These are phyloP conservation scores for Lactarius evosmus DNA, from an alignment of 768 basidiomycete species.

Conservation along the genomic window DNA sequence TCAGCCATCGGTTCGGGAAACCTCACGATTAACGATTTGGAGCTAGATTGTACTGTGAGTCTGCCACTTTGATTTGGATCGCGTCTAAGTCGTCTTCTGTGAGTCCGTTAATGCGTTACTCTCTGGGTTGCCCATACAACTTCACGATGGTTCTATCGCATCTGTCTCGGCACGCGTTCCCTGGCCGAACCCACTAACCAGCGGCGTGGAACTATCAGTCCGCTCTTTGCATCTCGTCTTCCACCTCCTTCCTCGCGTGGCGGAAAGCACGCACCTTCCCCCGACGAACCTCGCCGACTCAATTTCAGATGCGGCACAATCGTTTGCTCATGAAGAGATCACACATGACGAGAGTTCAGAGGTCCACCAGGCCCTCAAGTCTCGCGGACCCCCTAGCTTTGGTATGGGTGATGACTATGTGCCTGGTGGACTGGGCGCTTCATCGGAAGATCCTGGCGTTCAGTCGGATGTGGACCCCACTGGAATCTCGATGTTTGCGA, in stretches of 20 bases:
- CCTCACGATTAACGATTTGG: slow-evolving; percentile 80
- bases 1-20: slow-evolving; percentile 90
- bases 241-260: slow-evolving; percentile 38
- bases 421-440: slow-evolving; percentile 66
- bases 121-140: slow-evolving; percentile 57
- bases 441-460: slow-evolving; percentile 42
- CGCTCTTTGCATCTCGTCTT: slow-evolving; percentile 68
- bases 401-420: slow-evolving; percentile 42
- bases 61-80: slow-evolving; percentile 13
- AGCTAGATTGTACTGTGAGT: slow-evolving; percentile 72
- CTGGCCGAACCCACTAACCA: slow-evolving; percentile 80
- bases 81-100: slow-evolving; percentile 26
- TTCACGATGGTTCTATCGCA: slow-evolving; percentile 70
- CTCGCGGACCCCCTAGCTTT: slow-evolving; percentile 36
- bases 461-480: slow-evolving; percentile 56
- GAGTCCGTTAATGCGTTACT: slow-evolving; percentile 81
- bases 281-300: slow-evolving; percentile 63
- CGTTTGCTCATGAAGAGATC: slow-evolving; percentile 83
- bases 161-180: slow-evolving; percentile 77
- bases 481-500: slow-evolving; percentile 78
- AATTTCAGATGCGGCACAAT: slow-evolving; percentile 78
- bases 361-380: slow-evolving; percentile 65
- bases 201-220: slow-evolving; percentile 66
- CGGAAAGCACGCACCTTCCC: slow-evolving; percentile 26
- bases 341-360: slow-evolving; percentile 65